Evolutionary conservation across 345 rosid species (phyloP).

Genomic region (Trapa incisa): DNA sequence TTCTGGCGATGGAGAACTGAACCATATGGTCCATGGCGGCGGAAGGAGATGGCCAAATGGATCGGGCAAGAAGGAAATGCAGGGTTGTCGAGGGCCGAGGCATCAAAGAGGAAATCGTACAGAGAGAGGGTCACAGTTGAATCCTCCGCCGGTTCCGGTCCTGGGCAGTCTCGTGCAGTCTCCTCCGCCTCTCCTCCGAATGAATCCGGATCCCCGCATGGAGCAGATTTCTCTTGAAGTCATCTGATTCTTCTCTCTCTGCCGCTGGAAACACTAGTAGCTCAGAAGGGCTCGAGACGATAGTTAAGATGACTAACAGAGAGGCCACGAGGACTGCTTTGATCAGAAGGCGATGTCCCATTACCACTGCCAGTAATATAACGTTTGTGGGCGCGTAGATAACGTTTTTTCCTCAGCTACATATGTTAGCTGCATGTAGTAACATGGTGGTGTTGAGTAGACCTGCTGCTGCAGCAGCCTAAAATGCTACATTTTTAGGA

Average conservation of each 20-base stretch:
- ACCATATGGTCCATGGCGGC: neutral
- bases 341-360: neutral
- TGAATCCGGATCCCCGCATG: neutral
- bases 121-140: constrained; percentile 31
- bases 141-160: constrained; percentile 7
- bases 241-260: neutral
- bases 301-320: constrained; percentile 1
- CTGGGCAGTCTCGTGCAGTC: constrained; percentile 10
- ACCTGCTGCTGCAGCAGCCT: neutral
- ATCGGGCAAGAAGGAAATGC: neutral
- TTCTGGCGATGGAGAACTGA: too few species aligned
- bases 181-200: neutral
- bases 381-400: too few species aligned
- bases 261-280: neutral
- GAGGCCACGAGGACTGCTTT: neutral
- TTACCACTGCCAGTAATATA: neutral
- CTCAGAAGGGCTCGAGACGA: neutral
- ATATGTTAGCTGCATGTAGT: too few species aligned
- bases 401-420: too few species aligned
- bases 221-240: constrained; percentile 1
- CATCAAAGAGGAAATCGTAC: constrained; percentile 30
- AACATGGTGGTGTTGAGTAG: neutral
- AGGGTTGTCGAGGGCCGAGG: constrained; percentile 39
- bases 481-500: neutral
- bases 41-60: constrained; percentile 3